Base-by-base conservation (phyloP, 2,329 filamentous ascomycete species). In the Apiospora malaysiana region DNA sequence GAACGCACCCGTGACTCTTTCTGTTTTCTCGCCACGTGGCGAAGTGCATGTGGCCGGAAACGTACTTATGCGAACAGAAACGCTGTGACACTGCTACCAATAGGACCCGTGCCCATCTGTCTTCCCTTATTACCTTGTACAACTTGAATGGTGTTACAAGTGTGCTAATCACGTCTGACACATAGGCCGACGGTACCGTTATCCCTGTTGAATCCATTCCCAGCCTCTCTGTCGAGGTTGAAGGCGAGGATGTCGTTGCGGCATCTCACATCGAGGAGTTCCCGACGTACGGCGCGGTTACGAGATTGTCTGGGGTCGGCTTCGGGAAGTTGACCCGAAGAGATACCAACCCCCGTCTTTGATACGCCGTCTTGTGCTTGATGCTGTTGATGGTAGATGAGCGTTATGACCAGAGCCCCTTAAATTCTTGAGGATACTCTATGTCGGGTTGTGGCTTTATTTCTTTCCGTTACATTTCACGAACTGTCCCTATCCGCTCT, bases 221-320 rank as follows among this genome's bases (percentile, higher is more conserved):
- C 37, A 72, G 71, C 56, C 71, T 72, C 10, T 47, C 37, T 21
- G 47, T 70, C 7, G 59, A 72, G 16, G 46, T 72, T 2, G n/a
- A 70, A 5, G 51, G 63, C 46, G 69, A 68, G 37, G 71, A 70
- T 27, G 71, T 72, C 23, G 23, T 45, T 43, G 40, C 66, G 14
- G 43, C 69, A 1, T 66, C 51, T 8, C 23, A 9, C 43, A 43
- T 51, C 25, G 66, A 69, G 10, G 51, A 72, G 45, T 68, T 72
- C 43, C 71, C 71, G n/a, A 66, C 16, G 14, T 69, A 70, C 66
- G 66, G 69, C 10, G 25, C 56, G 21, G 21, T 37, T 4, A 72
- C 59, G 2, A 72, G n/a, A 21, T 68, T 68, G 25, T 45, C 66
- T n/a, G 69, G 43, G 25, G 67, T 68, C 27, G 67, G 67, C 10